phyloP scores from a whole-genome alignment of 2,329 filamentous ascomycete genomes.

The Fusarium oligoseptatum region DNA sequence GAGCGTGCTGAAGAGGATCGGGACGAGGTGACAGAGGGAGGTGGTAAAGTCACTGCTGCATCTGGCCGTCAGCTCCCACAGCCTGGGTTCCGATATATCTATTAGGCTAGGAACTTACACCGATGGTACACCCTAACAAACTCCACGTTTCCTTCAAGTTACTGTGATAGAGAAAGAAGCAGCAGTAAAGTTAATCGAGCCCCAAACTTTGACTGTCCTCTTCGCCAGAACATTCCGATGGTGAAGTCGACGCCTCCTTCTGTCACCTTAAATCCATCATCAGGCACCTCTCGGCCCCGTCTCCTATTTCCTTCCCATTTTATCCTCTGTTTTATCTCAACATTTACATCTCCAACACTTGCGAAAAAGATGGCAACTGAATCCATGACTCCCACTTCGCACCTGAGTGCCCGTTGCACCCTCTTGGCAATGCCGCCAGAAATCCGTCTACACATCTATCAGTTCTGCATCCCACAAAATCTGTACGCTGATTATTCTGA shows the following conservation, averaged over 20 bases:
- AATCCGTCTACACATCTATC: not conserved
- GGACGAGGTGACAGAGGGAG: not conserved
- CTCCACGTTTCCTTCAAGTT: too few relatives aligned
- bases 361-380: not conserved
- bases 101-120: slow-evolving; percentile 1
- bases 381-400: too few relatives aligned
- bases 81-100: slow-evolving; percentile 34
- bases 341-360: not conserved
- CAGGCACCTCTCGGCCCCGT: too few relatives aligned
- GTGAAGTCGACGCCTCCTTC: too few relatives aligned
- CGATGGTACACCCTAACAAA: too few relatives aligned
- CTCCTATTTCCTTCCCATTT: too few relatives aligned
- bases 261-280: too few relatives aligned
- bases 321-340: not conserved
- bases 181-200: too few relatives aligned
- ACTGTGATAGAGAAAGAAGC: too few relatives aligned
- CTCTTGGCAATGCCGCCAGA: not conserved
- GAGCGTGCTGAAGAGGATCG: slow-evolving; percentile 57
- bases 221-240: too few relatives aligned
- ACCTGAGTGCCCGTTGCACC: not conserved
- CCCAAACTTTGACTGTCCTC: too few relatives aligned
- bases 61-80: not conserved
- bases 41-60: slow-evolving; percentile 4
- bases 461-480: not conserved
- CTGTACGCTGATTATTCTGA: too few relatives aligned